Percentiles rank a stretch among this genome's conserved stretches.
Conservation (phyloP, 768 basidiomycete genomes). For the Imleria badia region DNA sequence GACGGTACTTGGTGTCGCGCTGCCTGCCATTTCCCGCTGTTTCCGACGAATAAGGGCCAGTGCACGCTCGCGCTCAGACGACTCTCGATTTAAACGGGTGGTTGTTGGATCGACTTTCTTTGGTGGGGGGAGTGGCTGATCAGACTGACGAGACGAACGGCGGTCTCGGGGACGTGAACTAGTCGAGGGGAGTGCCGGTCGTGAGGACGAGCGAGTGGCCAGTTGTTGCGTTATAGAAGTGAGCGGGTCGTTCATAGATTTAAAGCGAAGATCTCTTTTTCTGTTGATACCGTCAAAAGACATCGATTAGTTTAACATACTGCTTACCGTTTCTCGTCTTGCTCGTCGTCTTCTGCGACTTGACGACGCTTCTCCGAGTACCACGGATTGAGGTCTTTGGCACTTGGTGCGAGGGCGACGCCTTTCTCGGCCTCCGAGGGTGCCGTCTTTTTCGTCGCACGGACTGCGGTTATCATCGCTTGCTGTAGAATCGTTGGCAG, state of each 20-base stretch:
- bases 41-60: conserved; percentile 67
- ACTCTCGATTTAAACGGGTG: conserved; percentile 68
- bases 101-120: conserved; percentile 44
- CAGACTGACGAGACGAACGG: conserved; percentile 8
- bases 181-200: conserved; percentile 15
- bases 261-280: conserved; percentile 60
- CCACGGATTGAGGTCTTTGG: conserved; percentile 82
- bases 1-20: conserved; percentile 71
- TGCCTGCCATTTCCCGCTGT: conserved; percentile 61
- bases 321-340: conserved; percentile 39
- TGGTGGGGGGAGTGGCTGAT: conserved; percentile 10
- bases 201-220: conserved; percentile 35
- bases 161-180: conserved; percentile 18
- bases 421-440: conserved; percentile 66
- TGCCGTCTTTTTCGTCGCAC: conserved; percentile 47
- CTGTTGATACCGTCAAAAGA: conserved; percentile 34
- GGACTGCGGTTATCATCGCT: conserved; percentile 45
- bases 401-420: conserved; percentile 68
- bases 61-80: conserved; percentile 72
- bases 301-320: too few relatives aligned
- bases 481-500: conserved; percentile 34
- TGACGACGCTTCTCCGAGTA: conserved; percentile 43
- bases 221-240: conserved; percentile 71
- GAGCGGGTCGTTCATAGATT: conserved; percentile 68
- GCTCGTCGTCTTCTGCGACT: conserved; percentile 30